Base-by-base conservation (phyloP, 2,329 filamentous ascomycete genomes). In the Diplodia mutila region DNA sequence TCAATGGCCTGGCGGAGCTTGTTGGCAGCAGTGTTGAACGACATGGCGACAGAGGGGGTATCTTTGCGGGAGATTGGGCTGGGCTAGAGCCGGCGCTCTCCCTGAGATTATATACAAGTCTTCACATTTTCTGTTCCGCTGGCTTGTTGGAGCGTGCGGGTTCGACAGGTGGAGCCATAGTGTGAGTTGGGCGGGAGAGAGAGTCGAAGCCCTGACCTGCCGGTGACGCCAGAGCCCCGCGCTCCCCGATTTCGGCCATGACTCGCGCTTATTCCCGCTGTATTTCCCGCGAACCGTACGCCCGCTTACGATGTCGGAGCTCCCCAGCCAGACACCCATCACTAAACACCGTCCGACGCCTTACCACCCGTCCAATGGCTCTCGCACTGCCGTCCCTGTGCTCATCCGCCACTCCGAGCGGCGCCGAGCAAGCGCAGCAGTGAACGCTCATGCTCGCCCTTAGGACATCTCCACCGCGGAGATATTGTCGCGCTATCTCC, bases 1-100 rank as follows among this genome's bases (percentile, higher is more conserved):
- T 73, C 73, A 25, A 79, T 65, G 73, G 78, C 73, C 11, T 65
- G 66, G 34, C 77, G 72, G 49, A 79, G 65, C 46, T 49, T 65
- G 53, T 23, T 57, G 48, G 68, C 68, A 59, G 67, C 59, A 29
- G 46, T 18, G 61, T 57, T 65, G 52, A 65, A 59, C 12, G 67
- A 57, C 64, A 66, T 66, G 25, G 46, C 27, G 27, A 29, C 42
- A 1, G 46, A 23, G 12, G 37, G 6, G n/a, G n/a, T 21, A 18
- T 29, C 25, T 21, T 34, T 37, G 59, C 59, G 59, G 23, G 27
- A n/a, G 46, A 25, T 23, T 8, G 59, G 48, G 57, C 46, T 25
- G 29, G 32, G 14, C 29, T 16, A 32, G 53, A 59, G 54, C 29
- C 42, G 18, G 42, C n/a, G 42, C 18, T n/a, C 9, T n/a, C n/a